Conservation (phyloP, 2,329 filamentous ascomycete genomes). For the Spiromastix sp. region DNA sequence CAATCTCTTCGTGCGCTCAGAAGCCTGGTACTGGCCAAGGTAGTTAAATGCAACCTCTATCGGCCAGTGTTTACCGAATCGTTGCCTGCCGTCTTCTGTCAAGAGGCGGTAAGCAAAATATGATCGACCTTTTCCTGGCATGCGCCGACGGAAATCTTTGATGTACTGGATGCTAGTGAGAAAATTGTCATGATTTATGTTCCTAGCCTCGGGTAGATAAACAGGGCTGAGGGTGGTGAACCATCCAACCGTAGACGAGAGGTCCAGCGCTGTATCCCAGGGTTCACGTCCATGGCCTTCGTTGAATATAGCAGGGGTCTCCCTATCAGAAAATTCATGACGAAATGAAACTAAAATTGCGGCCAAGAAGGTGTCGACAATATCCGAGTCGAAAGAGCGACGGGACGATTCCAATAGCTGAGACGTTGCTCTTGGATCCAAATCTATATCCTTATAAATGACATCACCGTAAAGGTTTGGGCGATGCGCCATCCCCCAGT, state of each 20-base stretch:
- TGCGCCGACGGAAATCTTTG: slow-evolving; percentile 28
- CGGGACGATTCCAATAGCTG: slow-evolving; percentile 24
- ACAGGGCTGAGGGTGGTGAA: slow-evolving; percentile 41
- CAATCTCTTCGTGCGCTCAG: slow-evolving; percentile 35
- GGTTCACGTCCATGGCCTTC: slow-evolving; percentile 40
- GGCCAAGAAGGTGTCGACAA: slow-evolving; percentile 27
- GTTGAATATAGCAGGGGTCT: slow-evolving; percentile 34
- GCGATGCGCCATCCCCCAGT: slow-evolving; percentile 24
- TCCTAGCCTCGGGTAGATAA: slow-evolving; percentile 19
- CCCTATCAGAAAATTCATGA: slow-evolving; percentile 30
- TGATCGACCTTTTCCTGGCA: slow-evolving; percentile 28
- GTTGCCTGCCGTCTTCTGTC: slow-evolving; percentile 20
- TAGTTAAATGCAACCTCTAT: slow-evolving; percentile 36
- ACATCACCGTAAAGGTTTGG: slow-evolving; percentile 24
- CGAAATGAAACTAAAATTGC: slow-evolving; percentile 35
- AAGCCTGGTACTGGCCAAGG: slow-evolving; percentile 30
- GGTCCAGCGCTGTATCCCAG: slow-evolving; percentile 36
- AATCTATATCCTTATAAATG: slow-evolving; percentile 22
- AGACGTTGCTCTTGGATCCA: too few species aligned
- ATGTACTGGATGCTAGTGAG: slow-evolving; percentile 25
- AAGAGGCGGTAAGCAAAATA: slow-evolving; percentile 27
- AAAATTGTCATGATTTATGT: slow-evolving; percentile 18
- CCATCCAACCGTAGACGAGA: slow-evolving; percentile 42
- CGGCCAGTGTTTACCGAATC: slow-evolving; percentile 28
- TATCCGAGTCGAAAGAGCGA: slow-evolving; percentile 23